Conservation (phyloP, 495 filamentous ascomycete species). For the Tricharina praecox region DNA sequence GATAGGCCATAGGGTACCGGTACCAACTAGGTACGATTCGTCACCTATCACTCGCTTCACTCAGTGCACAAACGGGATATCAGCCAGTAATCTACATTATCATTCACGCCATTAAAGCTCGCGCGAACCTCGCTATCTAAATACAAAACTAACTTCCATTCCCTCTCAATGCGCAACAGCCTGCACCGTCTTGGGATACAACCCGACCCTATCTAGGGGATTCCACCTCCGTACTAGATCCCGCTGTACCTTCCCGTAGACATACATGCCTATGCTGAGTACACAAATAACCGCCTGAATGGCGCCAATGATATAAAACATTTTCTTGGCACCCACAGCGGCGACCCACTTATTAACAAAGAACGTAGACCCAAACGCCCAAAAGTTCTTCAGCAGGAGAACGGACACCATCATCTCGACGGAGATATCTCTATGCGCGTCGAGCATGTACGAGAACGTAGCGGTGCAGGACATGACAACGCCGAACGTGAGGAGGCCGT, state of each 20-base stretch:
- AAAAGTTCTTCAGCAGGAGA: constrained; percentile 32
- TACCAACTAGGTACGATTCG: no score
- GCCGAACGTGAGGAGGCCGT: constrained; percentile 31
- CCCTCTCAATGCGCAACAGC: not conserved
- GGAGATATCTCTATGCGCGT: constrained; percentile 32
- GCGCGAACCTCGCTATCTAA: no score
- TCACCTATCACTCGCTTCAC: no score
- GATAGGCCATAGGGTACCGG: no score
- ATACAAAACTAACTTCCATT: not conserved
- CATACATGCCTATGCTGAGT: constrained; percentile 30
- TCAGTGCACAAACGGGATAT: no score
- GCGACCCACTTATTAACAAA: constrained; percentile 32
- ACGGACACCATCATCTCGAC: constrained; percentile 32
- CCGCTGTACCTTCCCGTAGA: constrained; percentile 29
- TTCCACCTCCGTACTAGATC: constrained; percentile 21
- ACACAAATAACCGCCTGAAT: constrained; percentile 30
- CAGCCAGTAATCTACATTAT: no score
- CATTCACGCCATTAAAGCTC: no score
- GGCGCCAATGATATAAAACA: constrained; percentile 31
- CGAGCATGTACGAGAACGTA: constrained; percentile 31
- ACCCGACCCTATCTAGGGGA: constrained; percentile 16
- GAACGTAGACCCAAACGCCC: constrained; percentile 32
- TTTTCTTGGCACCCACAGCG: constrained; percentile 26
- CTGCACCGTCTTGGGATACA: constrained; percentile 20
- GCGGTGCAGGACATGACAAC: constrained; percentile 31